phyloP scores from a whole-genome alignment of 1,284 basidiomycete species.

The Gomphus bonarii region DNA sequence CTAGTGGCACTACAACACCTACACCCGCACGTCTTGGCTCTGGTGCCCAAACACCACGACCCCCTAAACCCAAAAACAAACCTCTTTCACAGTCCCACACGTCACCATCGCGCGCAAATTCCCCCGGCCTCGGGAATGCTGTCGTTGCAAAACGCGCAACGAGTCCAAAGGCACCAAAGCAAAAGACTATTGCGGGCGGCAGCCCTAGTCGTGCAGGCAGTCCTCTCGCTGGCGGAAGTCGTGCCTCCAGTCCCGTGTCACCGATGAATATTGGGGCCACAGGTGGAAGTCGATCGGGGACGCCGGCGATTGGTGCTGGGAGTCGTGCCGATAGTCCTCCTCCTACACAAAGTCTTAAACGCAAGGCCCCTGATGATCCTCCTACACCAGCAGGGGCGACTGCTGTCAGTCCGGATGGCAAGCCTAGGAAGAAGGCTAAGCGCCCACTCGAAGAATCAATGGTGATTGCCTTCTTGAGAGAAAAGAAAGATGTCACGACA shows the following conservation, averaged over 20 bases:
- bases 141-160: slow-evolving; percentile 76
- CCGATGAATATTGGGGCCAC: background rate
- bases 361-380: slow-evolving; percentile 51
- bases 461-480: slow-evolving; percentile 64
- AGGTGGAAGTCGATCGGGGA: slow-evolving; percentile 6
- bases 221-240: slow-evolving; percentile 30
- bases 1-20: slow-evolving; percentile 10
- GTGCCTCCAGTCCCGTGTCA: slow-evolving; percentile 15
- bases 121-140: slow-evolving; percentile 50
- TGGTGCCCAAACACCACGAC: slow-evolving; percentile 2
- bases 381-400: slow-evolving; percentile 14
- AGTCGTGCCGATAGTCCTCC: slow-evolving; percentile 26
- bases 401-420: slow-evolving; percentile 16
- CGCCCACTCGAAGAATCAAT: slow-evolving; percentile 47
- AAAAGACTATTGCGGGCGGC: slow-evolving; percentile 29
- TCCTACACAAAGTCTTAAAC: slow-evolving; percentile 35
- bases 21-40: slow-evolving; percentile 16
- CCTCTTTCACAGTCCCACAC: slow-evolving; percentile 28
- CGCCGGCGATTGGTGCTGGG: slow-evolving; percentile 15
- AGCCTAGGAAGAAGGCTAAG: slow-evolving; percentile 38
- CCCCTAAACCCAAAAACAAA: slow-evolving; percentile 17
- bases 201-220: slow-evolving; percentile 41
- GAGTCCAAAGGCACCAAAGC: slow-evolving; percentile 53
- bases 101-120: slow-evolving; percentile 36
- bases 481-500: slow-evolving; percentile 52